Evolutionary conservation across 2,329 filamentous ascomycete genomes (phyloP), one percentile per base, ranked within the genome.

Genomic region (Colletotrichum somersetense): DNA sequence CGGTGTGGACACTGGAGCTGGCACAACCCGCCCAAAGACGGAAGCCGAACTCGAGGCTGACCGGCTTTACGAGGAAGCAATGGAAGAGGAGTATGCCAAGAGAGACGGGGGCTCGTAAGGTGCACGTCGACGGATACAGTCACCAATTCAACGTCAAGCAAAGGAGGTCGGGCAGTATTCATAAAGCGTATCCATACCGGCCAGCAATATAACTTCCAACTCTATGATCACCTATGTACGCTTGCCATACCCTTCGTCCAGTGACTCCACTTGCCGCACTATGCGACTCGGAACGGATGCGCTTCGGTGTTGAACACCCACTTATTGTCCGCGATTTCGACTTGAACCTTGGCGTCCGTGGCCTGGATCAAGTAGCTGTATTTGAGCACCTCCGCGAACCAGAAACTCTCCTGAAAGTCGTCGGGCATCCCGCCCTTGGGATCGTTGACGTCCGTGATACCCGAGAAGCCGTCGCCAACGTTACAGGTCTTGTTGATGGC

Each of bases 371-470:
- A 80, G 82, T 93, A 97, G 68, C 88, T 85, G 80, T 97, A 97
- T 86, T 97, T 97, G 80, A 97, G 79, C 74, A 95, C 92, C 84
- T 97, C 94, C 0, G 94, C 94, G 80, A 97, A 94, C 85, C 93
- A 91, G 83, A 96, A 97, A 77, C 92, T 95, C 83, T 97, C 93
- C 85, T 96, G 92, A 79, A 92, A 91, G 79, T 97, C 89, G 53
- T 81, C 80, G 71, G 87, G 89, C 0, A 82, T 81, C 1, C 92
- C 92, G 12, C 93, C 93, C 40, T 84, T 85, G 4, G 78, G 76
- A 3, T 81, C 82, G 75, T 92, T 93, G 57, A 97, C 93, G 78
- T 97, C 81, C 0, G 77, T 79, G 67, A 97, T 83, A 40, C 88
- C 86, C 16, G 88, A 88, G 81, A 90, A 97, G 10, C 92, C 94